phyloP scores from a whole-genome alignment of 768 basidiomycete species.

The Lactifluus subvellereus region DNA sequence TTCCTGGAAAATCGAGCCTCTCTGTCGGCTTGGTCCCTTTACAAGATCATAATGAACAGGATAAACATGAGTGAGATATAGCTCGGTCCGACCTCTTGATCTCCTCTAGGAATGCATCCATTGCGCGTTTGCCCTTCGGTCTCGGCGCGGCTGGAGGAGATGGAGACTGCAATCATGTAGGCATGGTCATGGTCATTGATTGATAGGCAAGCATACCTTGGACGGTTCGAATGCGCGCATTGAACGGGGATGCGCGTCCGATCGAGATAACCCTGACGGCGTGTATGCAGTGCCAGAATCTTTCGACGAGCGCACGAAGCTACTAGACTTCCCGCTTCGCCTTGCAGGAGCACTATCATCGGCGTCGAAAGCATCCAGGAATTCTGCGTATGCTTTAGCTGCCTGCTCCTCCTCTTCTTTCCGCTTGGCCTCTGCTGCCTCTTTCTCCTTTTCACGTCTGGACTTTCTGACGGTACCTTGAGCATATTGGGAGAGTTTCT shows the following conservation, averaged over 20 bases:
- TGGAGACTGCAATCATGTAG: constrained; percentile 39
- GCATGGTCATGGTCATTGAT: neutral
- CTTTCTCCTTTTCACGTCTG: constrained; percentile 85
- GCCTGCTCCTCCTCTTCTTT: constrained; percentile 77
- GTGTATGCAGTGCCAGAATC: constrained; percentile 48
- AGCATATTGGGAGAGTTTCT: constrained; percentile 79
- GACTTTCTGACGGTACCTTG: constrained; percentile 88
- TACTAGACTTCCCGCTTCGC: constrained; percentile 41
- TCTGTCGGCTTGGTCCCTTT: constrained; percentile 86
- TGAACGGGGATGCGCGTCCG: constrained; percentile 31
- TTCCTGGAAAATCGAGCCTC: constrained; percentile 78
- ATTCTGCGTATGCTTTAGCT: constrained; percentile 77
- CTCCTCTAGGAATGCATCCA: constrained; percentile 95
- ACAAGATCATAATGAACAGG: neutral
- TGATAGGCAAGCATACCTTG: constrained; percentile 27
- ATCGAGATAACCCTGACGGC: constrained; percentile 29
- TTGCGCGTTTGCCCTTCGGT: constrained; percentile 90
- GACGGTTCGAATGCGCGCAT: constrained; percentile 32
- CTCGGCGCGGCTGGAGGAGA: constrained; percentile 55
- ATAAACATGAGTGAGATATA: neutral
- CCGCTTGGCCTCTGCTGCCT: constrained; percentile 86
- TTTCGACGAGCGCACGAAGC: constrained; percentile 53
- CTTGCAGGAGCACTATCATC: constrained; percentile 43
- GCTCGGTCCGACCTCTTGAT: constrained; percentile 67
- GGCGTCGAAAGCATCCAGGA: constrained; percentile 77